phyloP scores from a whole-genome alignment of 257 asterid genomes.

The Solanum dulcamara region DNA sequence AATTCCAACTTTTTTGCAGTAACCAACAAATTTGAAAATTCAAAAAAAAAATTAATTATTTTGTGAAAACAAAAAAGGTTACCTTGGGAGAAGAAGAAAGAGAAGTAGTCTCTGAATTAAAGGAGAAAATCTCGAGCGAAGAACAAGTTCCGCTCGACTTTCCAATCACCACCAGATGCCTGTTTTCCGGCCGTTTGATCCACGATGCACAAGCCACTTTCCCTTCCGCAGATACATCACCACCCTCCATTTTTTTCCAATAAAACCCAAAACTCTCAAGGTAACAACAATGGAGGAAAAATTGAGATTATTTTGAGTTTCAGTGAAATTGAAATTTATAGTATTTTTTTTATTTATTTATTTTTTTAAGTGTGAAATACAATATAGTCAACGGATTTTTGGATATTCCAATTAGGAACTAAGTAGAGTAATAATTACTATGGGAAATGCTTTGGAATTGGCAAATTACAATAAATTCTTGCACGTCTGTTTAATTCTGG shows the following conservation, averaged over 20 bases:
- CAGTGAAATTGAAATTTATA: not conserved
- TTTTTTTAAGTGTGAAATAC: not conserved
- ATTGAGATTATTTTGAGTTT: not conserved
- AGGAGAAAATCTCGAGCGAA: conserved; percentile 74
- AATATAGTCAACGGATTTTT: not conserved
- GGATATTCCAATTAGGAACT: not conserved
- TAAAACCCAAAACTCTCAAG: not conserved
- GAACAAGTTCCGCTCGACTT: conserved; percentile 40
- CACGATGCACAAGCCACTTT: conserved; percentile 69
- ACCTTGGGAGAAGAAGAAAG: conserved; percentile 85
- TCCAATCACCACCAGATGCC: conserved; percentile 67
- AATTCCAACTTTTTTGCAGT: not conserved
- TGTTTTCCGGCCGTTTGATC: conserved; percentile 94
- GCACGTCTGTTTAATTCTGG: not conserved
- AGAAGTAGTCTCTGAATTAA: conserved; percentile 37
- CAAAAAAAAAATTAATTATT: not conserved
- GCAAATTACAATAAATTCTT: not conserved
- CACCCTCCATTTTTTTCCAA: conserved; percentile 49
- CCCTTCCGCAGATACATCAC: conserved; percentile 43
- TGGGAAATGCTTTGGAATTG: not conserved
- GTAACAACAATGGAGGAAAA: not conserved
- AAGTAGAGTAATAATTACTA: not conserved
- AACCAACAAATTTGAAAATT: not conserved
- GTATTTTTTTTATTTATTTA: not conserved
- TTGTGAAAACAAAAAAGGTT: not conserved